Percentiles rank a stretch among this genome's conserved stretches.
Evolutionary conservation across 176 grass and related monocot species (phyloP).

Genomic region (Hsuehochloa calcarea): DNA sequence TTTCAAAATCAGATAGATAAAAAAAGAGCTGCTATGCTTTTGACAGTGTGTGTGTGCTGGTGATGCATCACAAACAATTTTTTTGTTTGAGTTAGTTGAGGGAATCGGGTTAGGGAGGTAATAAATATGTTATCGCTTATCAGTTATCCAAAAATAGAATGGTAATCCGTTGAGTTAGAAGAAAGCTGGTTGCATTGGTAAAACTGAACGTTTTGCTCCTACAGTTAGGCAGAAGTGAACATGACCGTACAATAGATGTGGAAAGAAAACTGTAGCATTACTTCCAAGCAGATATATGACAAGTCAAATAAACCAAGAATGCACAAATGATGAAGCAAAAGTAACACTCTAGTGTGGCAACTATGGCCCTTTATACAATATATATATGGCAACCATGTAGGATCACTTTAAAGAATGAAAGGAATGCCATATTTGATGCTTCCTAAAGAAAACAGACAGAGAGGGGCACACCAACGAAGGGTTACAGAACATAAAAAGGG

Average conservation of each 20-base stretch:
- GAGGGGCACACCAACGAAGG: too few relatives aligned
- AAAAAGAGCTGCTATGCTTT: too few relatives aligned
- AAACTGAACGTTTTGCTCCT: too few relatives aligned
- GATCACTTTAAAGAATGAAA: not conserved
- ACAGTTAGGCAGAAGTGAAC: not conserved
- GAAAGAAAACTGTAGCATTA: not conserved
- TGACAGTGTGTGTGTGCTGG: too few relatives aligned
- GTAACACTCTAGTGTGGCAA: not conserved
- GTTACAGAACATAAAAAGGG: not conserved
- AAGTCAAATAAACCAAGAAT: not conserved
- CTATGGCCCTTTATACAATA: not conserved
- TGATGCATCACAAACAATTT: too few relatives aligned
- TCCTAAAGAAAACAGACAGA: not conserved
- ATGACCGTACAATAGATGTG: not conserved
- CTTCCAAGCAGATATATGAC: not conserved
- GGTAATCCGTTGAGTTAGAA: too few relatives aligned
- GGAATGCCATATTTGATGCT: not conserved
- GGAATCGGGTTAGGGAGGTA: too few relatives aligned
- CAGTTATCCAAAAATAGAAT: too few relatives aligned
- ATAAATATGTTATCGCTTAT: too few relatives aligned
- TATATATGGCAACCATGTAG: not conserved
- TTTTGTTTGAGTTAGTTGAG: too few relatives aligned
- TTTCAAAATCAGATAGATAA: too few relatives aligned
- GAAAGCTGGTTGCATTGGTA: too few relatives aligned
- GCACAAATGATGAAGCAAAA: conserved; percentile 1